Evolutionary conservation across 1,284 basidiomycete species (phyloP).

Genomic region (Trichosporon coremiiforme): DNA sequence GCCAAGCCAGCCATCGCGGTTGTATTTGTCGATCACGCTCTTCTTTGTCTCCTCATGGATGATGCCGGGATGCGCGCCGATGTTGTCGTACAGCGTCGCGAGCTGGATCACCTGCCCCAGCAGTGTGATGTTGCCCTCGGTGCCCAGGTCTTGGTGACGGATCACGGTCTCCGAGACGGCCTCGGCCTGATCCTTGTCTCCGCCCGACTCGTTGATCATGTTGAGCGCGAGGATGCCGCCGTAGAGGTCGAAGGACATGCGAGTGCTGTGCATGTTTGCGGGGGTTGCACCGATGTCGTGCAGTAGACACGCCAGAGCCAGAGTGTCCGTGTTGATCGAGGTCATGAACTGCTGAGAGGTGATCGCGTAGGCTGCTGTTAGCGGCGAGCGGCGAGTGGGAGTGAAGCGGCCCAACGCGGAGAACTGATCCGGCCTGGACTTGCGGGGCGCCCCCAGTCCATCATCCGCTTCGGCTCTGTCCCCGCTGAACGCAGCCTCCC

Average conservation of each 20-base stretch:
- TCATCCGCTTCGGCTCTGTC: too few relatives aligned
- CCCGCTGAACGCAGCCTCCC: too few relatives aligned
- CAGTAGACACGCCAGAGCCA: conserved; percentile 62
- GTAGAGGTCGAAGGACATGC: conserved; percentile 64
- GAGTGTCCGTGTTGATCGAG: conserved; percentile 60
- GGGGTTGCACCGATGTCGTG: conserved; percentile 65
- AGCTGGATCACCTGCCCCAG: conserved; percentile 34
- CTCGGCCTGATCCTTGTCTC: conserved; percentile 60
- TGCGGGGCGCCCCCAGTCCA: too few relatives aligned
- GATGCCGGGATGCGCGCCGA: conserved; percentile 27
- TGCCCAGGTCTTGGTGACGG: conserved; percentile 65
- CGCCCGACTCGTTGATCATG: conserved; percentile 56
- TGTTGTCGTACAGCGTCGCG: conserved; percentile 38
- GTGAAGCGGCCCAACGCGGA: too few relatives aligned
- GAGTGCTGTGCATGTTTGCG: conserved; percentile 61
- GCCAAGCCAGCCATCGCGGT: conserved; percentile 36
- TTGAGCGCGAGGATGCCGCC: conserved; percentile 38
- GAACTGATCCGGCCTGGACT: too few relatives aligned
- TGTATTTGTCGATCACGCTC: conserved; percentile 28
- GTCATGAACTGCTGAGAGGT: conserved; percentile 23
- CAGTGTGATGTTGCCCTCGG: conserved; percentile 49
- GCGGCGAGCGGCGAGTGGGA: neutral
- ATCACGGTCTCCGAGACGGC: conserved; percentile 64
- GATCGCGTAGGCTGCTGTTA: conserved; percentile 26
- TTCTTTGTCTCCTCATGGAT: conserved; percentile 32